These are phyloP conservation scores for Ogataea neopini DNA, from an alignment of 805 yeast genomes.

Conservation along the genomic window DNA sequence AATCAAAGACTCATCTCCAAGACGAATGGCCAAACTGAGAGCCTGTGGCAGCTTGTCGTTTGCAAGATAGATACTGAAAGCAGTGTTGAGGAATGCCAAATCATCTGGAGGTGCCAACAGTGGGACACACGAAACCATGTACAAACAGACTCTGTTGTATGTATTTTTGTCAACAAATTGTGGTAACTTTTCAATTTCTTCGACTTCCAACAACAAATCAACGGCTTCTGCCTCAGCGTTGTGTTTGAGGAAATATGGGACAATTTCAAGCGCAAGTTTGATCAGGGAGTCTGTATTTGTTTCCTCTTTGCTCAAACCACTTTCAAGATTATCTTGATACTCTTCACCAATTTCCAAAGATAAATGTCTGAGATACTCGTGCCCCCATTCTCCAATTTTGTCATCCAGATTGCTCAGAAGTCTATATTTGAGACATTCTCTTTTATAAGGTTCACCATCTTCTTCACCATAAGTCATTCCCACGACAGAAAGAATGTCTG, in stretches of 20 bases:
- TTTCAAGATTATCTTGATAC: constrained; percentile 51
- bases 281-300: constrained; percentile 42
- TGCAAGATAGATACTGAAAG: constrained; percentile 78
- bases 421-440: constrained; percentile 80
- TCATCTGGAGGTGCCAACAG: constrained; percentile 95
- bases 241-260: constrained; percentile 87
- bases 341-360: constrained; percentile 94
- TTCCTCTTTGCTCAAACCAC: constrained; percentile 22
- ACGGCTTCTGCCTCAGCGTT: constrained; percentile 99
- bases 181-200: constrained; percentile 78
- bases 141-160: constrained; percentile 85
- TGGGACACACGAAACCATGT: constrained; percentile 96
- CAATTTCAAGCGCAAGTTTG: constrained; percentile 70
- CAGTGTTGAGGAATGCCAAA: constrained; percentile 79
- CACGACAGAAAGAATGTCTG: constrained; percentile 88
- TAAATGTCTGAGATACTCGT: constrained; percentile 93
- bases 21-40: constrained; percentile 80
- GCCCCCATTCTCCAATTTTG: constrained; percentile 90
- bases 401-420: constrained; percentile 46
- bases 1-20: constrained; percentile 79
- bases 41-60: constrained; percentile 88
- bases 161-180: constrained; percentile 83
- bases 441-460: constrained; percentile 49
- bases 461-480: constrained; percentile 92
- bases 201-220: constrained; percentile 87